Percentiles rank a stretch among this genome's conserved stretches.
Conservation (phyloP, 331 rosid species). For the Rosa hybrid region DNA sequence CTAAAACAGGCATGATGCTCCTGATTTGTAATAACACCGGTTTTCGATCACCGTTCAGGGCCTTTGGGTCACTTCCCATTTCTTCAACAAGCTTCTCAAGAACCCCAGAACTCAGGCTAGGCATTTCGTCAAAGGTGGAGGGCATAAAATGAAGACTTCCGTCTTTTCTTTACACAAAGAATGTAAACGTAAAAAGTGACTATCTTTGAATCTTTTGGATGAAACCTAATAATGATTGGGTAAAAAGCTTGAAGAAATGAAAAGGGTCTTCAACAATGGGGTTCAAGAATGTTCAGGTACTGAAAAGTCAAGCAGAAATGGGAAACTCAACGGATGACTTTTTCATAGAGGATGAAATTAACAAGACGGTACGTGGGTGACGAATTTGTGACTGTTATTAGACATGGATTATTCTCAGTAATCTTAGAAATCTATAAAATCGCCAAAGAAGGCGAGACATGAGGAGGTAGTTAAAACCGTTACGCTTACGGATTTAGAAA, state of each 20-base stretch:
- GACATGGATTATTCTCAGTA: constrained; percentile 1
- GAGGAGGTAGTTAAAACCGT: constrained; percentile 31
- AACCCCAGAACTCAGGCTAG: constrained; percentile 30
- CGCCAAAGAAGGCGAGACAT: constrained; percentile 1
- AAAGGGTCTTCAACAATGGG: not conserved
- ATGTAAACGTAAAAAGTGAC: not conserved
- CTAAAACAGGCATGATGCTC: constrained; percentile 34
- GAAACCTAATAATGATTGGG: not conserved
- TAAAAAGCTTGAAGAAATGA: not conserved
- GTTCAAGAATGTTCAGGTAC: not conserved
- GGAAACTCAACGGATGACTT: not conserved
- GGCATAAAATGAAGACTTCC: not conserved
- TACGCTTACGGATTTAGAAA: not conserved
- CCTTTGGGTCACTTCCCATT: constrained; percentile 22
- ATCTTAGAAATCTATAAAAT: constrained; percentile 2
- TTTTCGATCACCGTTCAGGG: not conserved
- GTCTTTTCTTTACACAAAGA: not conserved
- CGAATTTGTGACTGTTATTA: not conserved
- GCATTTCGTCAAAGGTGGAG: constrained; percentile 20
- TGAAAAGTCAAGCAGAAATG: not conserved
- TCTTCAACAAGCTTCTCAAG: constrained; percentile 38
- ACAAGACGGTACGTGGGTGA: not conserved
- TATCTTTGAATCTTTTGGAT: constrained; percentile 4
- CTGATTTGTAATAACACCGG: constrained; percentile 29
- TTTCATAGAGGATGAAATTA: not conserved